These are phyloP conservation scores for Penicillium herquei DNA, from an alignment of 495 filamentous ascomycete species.

Conservation along the genomic window DNA sequence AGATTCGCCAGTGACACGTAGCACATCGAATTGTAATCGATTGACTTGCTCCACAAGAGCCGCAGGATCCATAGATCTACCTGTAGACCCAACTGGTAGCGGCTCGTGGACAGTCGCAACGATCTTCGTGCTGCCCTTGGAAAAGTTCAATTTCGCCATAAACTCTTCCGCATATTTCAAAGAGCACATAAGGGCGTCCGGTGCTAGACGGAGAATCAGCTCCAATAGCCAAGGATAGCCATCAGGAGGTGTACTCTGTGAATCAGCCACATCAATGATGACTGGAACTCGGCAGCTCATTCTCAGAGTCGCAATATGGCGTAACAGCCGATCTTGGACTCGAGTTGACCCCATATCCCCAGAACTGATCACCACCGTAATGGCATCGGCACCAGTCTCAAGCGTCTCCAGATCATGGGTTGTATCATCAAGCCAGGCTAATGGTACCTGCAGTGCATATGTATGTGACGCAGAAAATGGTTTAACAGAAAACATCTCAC, in stretches of 20 bases:
- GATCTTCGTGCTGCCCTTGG: slow-evolving; percentile 11
- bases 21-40: slow-evolving; percentile 6
- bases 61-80: not conserved
- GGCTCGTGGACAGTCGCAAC: slow-evolving; percentile 9
- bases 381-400: slow-evolving; percentile 58
- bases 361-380: slow-evolving; percentile 51
- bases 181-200: slow-evolving; percentile 19
- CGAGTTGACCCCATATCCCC: not conserved
- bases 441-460: slow-evolving; percentile 53
- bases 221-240: slow-evolving; percentile 7
- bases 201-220: slow-evolving; percentile 18
- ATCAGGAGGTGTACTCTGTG: not conserved
- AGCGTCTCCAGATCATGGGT: slow-evolving; percentile 54
- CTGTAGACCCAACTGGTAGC: slow-evolving; percentile 4
- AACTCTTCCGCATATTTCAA: slow-evolving; percentile 2
- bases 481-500: slow-evolving; percentile 10
- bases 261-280: slow-evolving; percentile 15
- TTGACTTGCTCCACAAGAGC: not conserved
- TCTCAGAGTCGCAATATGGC: slow-evolving; percentile 20
- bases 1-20: slow-evolving; percentile 19
- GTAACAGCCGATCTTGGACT: slow-evolving; percentile 1
- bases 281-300: slow-evolving; percentile 21
- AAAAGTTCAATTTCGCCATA: slow-evolving; percentile 1
- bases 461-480: slow-evolving; percentile 40
- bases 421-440: slow-evolving; percentile 48